Evolutionary conservation across 768 basidiomycete genomes (phyloP), one percentile per base, ranked within the genome.

Genomic region (Tubosaeta sp.): DNA sequence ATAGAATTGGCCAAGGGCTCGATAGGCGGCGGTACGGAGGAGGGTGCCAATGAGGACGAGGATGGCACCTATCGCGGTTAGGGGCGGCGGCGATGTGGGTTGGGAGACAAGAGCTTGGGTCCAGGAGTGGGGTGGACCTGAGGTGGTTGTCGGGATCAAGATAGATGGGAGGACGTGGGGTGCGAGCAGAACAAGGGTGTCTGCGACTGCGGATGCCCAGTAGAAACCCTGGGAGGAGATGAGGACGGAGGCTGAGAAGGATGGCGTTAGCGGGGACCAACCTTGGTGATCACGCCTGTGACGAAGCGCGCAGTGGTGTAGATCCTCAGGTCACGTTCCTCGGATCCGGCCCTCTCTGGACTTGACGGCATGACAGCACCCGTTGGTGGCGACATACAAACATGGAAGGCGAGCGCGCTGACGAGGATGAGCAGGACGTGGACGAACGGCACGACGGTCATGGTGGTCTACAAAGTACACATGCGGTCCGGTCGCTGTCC

Each of bases 351-450:
- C 12, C 14, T 29, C 14, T 43, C 26, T 26, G 26, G 25, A 29
- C 4, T 29, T 26, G 43, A 12, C 11, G 37, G 17, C 3, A 43
- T 10, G 1, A 39, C 32, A 19, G 17, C 11, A 14, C n/a, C 4
- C 1, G 35, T 56, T 43, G 55, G 81, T 37, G 80, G 76, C 2
- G 80, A 80, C 32, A 72, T 65, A 19, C 76, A 70, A 27, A 71
- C 62, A 29, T 78, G 77, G 14, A 80, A 60, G 26, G 74, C 76
- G 43, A 74, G 50, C 59, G 75, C 74, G 16, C 75, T 70, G 16
- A 72, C 63, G 34, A 79, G 58, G 41, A 75, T 69, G 60, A 73
- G 73, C 6, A 77, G 76, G 43, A 80, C 65, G 55, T 72, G 76
- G 43, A 74, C 39, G 39, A 75, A 59, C 33, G 71, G 57, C 32